phyloP scores from a whole-genome alignment of 225 moss, liverwort and hornwort genomes.

The Pseudisothecium myosuroides region DNA sequence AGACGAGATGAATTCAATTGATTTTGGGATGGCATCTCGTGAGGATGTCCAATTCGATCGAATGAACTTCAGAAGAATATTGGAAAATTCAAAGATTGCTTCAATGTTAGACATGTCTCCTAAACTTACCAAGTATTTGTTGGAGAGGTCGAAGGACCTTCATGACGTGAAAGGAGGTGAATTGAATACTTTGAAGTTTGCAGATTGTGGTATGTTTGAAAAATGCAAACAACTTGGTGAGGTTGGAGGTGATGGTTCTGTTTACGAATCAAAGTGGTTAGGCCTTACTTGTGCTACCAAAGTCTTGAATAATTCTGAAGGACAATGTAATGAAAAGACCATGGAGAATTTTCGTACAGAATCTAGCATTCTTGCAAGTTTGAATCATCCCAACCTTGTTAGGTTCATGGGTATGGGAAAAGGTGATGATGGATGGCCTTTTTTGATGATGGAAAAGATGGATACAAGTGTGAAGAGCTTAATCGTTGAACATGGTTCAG shows the following conservation, averaged over 20 bases:
- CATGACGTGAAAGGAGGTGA: background rate
- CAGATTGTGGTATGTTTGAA: background rate
- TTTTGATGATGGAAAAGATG: background rate
- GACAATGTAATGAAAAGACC: background rate
- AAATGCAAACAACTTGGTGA: background rate
- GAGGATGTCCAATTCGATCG: too few species aligned
- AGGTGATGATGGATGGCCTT: background rate
- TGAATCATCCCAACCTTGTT: background rate
- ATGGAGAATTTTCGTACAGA: background rate
- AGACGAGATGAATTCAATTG: too few species aligned
- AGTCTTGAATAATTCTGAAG: background rate
- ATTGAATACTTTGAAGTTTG: background rate
- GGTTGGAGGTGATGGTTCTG: too few species aligned
- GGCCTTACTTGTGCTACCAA: background rate
- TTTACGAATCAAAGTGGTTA: background rate
- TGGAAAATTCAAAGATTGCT: too few species aligned
- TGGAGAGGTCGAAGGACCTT: background rate
- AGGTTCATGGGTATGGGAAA: background rate
- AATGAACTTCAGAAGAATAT: too few species aligned
- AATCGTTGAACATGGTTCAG: accelerated
- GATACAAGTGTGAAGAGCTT: background rate
- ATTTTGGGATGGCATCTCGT: too few species aligned
- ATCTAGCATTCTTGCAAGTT: background rate
- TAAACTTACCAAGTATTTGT: background rate
- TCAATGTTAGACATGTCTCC: accelerated